These are phyloP conservation scores for Leccinum angustisporum DNA, from an alignment of 1,284 basidiomycete species.

Conservation along the genomic window DNA sequence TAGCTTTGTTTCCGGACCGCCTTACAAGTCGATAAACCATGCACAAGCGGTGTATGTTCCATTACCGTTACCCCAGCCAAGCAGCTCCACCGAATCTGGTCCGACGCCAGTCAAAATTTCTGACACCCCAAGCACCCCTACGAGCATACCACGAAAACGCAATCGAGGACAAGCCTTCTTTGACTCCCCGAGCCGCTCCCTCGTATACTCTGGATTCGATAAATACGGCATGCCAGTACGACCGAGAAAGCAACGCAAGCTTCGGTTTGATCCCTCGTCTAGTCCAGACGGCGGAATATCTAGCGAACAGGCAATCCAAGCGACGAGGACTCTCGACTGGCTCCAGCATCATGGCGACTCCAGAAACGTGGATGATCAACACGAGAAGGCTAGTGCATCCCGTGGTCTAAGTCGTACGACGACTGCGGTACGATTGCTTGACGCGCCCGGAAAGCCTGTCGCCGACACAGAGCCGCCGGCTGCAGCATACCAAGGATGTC, in stretches of 20 bases:
- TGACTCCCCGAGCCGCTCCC: conserved; percentile 29
- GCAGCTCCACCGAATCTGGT: not conserved
- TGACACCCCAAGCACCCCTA: conserved; percentile 28
- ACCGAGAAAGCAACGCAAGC: conserved; percentile 30
- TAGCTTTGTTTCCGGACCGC: conserved; percentile 17
- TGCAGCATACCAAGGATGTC: not conserved
- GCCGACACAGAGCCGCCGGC: not conserved
- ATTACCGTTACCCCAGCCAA: conserved; percentile 5
- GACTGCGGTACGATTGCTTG: not conserved
- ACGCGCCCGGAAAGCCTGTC: conserved; percentile 15
- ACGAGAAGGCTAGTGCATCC: not conserved
- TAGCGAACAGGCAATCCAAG: not conserved
- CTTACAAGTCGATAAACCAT: conserved; percentile 20
- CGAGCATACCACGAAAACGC: conserved; percentile 24
- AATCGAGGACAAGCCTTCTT: conserved; percentile 31
- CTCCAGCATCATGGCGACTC: conserved; percentile 1
- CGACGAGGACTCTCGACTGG: not conserved
- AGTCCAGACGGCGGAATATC: conserved; percentile 19
- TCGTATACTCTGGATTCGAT: conserved; percentile 31
- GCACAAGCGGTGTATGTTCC: not conserved
- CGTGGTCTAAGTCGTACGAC: not conserved
- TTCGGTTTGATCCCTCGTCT: conserved; percentile 28
- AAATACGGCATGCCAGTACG: conserved; percentile 32
- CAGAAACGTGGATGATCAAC: not conserved
- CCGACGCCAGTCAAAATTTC: conserved; percentile 1